phyloP scores from a whole-genome alignment of 306 rosid species.

The Hippophae rhamnoides region DNA sequence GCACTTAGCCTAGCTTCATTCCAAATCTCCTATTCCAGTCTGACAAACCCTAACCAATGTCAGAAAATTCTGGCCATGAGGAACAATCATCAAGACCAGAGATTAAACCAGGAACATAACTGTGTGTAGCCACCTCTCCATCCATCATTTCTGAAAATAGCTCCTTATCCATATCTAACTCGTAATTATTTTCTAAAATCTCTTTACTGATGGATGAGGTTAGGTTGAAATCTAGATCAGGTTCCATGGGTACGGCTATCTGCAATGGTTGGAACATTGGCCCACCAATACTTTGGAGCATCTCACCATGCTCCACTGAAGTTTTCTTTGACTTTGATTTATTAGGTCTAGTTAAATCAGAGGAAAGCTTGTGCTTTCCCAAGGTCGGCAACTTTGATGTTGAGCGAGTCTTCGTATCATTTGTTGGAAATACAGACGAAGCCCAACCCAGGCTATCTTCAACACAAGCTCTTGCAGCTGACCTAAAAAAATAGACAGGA shows the following conservation, averaged over 20 bases:
- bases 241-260: conserved; percentile 23
- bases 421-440: conserved; percentile 56
- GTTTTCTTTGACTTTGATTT: conserved; percentile 56
- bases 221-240: conserved; percentile 28
- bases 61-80: conserved; percentile 39
- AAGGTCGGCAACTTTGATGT: conserved; percentile 47
- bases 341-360: conserved; percentile 43
- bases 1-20: conserved; percentile 8
- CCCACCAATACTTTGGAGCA: conserved; percentile 28
- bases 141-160: conserved; percentile 28
- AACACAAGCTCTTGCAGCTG: conserved; percentile 56
- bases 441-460: conserved; percentile 79
- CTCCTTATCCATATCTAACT: conserved; percentile 21
- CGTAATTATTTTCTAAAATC: conserved; percentile 16
- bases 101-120: conserved; percentile 37
- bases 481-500: conserved; percentile 34
- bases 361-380: conserved; percentile 70
- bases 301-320: conserved; percentile 42
- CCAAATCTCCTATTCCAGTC: conserved; percentile 17
- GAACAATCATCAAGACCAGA: conserved; percentile 58
- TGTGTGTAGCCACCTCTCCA: conserved; percentile 35
- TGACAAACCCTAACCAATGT: conserved; percentile 41
- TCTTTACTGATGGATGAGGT: conserved; percentile 22
- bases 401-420: conserved; percentile 51
- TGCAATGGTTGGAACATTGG: conserved; percentile 28